Evolutionary conservation across 441 rosid genomes (phyloP).

Genomic region (Erodium chrysanthum): DNA sequence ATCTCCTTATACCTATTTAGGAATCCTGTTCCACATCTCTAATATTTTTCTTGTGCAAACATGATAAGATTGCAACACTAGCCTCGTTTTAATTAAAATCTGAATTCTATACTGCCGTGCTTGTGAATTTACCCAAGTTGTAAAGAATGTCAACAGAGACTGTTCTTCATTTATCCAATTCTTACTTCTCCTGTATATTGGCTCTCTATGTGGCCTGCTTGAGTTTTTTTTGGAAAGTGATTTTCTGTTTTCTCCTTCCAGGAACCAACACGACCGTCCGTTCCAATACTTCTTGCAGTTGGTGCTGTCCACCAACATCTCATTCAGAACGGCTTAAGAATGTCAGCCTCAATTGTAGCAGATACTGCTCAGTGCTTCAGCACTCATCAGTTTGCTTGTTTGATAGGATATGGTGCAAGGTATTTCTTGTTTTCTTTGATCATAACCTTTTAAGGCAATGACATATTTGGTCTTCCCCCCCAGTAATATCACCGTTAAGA

Average conservation of each 20-base stretch:
- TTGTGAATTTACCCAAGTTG: not conserved
- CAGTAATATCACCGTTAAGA: conserved; percentile 2
- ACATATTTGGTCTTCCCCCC: not conserved
- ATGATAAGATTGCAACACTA: not conserved
- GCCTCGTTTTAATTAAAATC: not conserved
- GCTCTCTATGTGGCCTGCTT: conserved; percentile 4
- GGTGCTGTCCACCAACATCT: conserved; percentile 99
- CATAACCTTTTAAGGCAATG: conserved; percentile 7
- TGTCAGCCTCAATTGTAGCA: conserved; percentile 89
- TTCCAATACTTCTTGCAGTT: conserved; percentile 94
- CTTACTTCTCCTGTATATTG: conserved; percentile 5
- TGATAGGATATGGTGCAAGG: conserved; percentile 99
- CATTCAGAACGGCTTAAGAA: conserved; percentile 87
- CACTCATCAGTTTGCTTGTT: conserved; percentile 97
- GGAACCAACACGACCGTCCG: conserved; percentile 87
- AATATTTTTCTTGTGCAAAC: not conserved
- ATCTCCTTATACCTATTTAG: not conserved
- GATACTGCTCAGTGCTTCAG: conserved; percentile 99
- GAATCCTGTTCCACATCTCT: conserved; percentile 12
- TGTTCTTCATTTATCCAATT: not conserved
- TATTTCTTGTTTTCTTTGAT: conserved; percentile 22
- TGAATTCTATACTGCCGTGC: not conserved
- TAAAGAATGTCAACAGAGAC: not conserved
- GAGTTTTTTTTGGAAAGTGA: conserved; percentile 6
- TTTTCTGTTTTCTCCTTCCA: conserved; percentile 24